Evolutionary conservation across 2,329 filamentous ascomycete genomes (phyloP), one percentile per base, ranked within the genome.

Genomic region (Pseudogymnoascus sp.): DNA sequence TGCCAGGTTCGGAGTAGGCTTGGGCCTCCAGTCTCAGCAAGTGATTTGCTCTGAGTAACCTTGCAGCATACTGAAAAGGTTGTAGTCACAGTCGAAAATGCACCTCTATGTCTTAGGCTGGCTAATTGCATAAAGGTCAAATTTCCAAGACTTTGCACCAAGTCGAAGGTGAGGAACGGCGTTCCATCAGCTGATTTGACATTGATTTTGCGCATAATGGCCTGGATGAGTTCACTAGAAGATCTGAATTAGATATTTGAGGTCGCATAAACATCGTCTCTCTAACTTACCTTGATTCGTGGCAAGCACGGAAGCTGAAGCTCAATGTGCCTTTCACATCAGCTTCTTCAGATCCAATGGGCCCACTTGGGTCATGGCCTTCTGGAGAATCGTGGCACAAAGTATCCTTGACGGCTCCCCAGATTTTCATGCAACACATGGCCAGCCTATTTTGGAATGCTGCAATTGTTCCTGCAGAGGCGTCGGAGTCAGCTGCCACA

Each of bases 331-430:
- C 91, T 72, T 97, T 97, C 0, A 91, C 92, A 61, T 89, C 88
- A 1, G 91, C 80, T 0, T 87, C 89, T 4, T 88, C 82, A 15
- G 84, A 77, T 35, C 89, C 87, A 62, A 89, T 85, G n/a, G 91
- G 74, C 26, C 93, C 90, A 61, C 93, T 86, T 0, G 88, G 88
- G 3, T 91, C 78, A 73, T 95, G 88, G 0, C 93, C 93, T 76
- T 99, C 95, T 0, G 96, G 95, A 0, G 95, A 96, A 75, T 97
- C 95, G 66, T 96, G 88, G 71, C 95, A 99, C 0, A 99, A 82
- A 3, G 96, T 85, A 61, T 87, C 82, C 68, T 84, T 84, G 4
- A 97, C 91, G 26, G 85, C 82, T 0, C 77, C 70, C 95, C 95
- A 99, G 6, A 96, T 84, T n/a, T 82, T 80, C 59, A 81, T 76